A percentile compares a stretch with the other conserved stretches of the same genome.
These are phyloP conservation scores for Chaetomium olivaceum DNA, from an alignment of 2,329 filamentous ascomycete genomes.

Conservation along the genomic window DNA sequence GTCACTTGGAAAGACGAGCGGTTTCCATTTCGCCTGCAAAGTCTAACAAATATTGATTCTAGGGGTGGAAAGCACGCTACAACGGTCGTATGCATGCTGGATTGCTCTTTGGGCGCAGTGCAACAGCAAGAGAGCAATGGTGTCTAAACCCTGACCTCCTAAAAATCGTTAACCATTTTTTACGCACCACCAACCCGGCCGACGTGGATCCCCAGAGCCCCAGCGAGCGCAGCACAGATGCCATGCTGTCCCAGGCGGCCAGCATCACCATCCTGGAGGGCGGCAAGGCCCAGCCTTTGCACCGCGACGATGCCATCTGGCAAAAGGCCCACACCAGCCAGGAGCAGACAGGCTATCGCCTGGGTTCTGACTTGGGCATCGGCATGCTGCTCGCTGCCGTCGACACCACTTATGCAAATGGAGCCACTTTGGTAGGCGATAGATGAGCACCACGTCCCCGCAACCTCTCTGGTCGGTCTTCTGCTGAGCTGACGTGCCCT, in stretches of 20 bases:
- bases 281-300: slow-evolving; percentile 1
- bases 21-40: slow-evolving; percentile 1
- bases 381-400: slow-evolving; percentile 1
- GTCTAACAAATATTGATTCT: background rate
- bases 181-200: slow-evolving; percentile 3
- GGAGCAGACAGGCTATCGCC: slow-evolving; percentile 2
- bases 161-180: slow-evolving; percentile 1
- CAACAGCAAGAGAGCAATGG: slow-evolving; percentile 2
- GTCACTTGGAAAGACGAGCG: background rate
- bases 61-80: slow-evolving; percentile 3
- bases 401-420: slow-evolving; percentile 4
- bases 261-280: slow-evolving; percentile 3
- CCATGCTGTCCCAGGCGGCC: background rate
- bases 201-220: background rate
- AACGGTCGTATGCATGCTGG: slow-evolving; percentile 2
- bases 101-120: slow-evolving; percentile 2
- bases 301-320: slow-evolving; percentile 4
- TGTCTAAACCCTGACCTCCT: slow-evolving; percentile 4
- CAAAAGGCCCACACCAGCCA: background rate
- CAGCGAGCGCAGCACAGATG: background rate
- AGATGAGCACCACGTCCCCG: background rate
- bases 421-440: slow-evolving; percentile 2
- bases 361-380: slow-evolving; percentile 1
- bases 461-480: background rate
- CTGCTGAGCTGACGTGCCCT: slow-evolving; percentile 1